Evolutionary conservation across 2,329 filamentous ascomycete species (phyloP), one percentile per base, ranked within the genome.

Genomic region (Trichoderma lentiforme): DNA sequence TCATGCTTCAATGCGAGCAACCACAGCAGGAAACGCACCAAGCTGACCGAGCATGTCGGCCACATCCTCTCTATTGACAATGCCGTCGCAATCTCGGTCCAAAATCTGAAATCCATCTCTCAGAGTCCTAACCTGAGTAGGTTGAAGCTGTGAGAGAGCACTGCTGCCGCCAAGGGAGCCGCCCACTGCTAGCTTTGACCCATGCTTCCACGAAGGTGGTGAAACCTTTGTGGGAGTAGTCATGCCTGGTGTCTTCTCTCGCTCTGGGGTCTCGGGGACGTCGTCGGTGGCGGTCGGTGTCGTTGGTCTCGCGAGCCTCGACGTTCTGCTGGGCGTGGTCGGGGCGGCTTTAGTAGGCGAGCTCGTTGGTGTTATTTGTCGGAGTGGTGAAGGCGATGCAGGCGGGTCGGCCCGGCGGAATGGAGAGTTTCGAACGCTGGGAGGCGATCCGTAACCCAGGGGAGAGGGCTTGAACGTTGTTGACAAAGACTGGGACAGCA

Each of bases 101-200:
- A 99, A 86, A 72, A 98, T 94, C 81, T 97, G 93, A 81, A 98
- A 99, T 0, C 92, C 94, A 79, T 98, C 95, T 73, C 96, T 90
- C 82, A 99, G 88, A 76, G 93, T 93, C 77, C 95, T 90, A 43
- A 98, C 90, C 76, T 98, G 93, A 3, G 93, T 86, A 3, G 93
- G 90, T 47, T 95, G 92, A 56, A 98, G 83, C 77, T 93, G 91
- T 3, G 91, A 90, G 58, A 94, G 84, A 15, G 90, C 85, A 76
- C 86, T 89, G 39, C 85, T 84, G 69, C 84, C 81, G 4, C 80
- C 81, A 53, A 84, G 77, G 6, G 82, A 89, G 39, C 85, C 84
- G 70, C 84, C 81, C 4, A 80, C 81, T 53, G 84, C 77, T 6
- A 82, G 77, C 51, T 82, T 81, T 30, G 82, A 74, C 24, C 79